Percentiles rank a stretch among this genome's conserved stretches.
phyloP scores from a whole-genome alignment of 225 moss, liverwort and hornwort genomes.

The Takakia lepidozioides region DNA sequence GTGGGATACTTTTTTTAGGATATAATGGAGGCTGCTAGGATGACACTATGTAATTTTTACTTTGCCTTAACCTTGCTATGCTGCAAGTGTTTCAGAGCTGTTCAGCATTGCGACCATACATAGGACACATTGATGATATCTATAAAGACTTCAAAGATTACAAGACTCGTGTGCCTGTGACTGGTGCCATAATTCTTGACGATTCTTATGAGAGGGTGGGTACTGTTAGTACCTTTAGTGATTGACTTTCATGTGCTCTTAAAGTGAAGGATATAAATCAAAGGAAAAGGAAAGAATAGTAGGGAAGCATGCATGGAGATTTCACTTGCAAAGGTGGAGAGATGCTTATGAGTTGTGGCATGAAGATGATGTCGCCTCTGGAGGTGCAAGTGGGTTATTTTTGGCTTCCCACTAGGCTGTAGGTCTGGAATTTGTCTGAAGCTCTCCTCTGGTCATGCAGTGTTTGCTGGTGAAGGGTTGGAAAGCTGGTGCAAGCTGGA shows the following conservation, averaged over 20 bases:
- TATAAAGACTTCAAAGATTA: constrained; percentile 98
- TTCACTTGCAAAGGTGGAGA: too few relatives aligned
- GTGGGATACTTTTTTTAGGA: too few relatives aligned
- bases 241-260: background rate
- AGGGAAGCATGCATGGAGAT: too few relatives aligned
- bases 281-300: too few relatives aligned
- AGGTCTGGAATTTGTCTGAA: background rate
- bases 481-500: constrained; percentile 99
- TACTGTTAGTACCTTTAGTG: too few relatives aligned
- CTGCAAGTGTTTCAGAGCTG: constrained; percentile 88
- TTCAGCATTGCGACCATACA: constrained; percentile 75
- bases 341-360: too few relatives aligned
- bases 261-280: background rate
- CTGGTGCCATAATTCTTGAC: constrained; percentile 87
- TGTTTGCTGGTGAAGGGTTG: constrained; percentile 95
- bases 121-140: constrained; percentile 82
- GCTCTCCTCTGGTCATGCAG: constrained; percentile 11
- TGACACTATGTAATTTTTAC: too few relatives aligned
- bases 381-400: too few relatives aligned
- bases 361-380: too few relatives aligned
- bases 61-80: constrained; percentile 20
- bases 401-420: too few relatives aligned
- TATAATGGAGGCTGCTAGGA: too few relatives aligned
- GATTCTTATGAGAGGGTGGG: constrained; percentile 77
- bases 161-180: constrained; percentile 94